Conservation (phyloP, 208 protist genomes). For the Leishmania braziliensis region DNA sequence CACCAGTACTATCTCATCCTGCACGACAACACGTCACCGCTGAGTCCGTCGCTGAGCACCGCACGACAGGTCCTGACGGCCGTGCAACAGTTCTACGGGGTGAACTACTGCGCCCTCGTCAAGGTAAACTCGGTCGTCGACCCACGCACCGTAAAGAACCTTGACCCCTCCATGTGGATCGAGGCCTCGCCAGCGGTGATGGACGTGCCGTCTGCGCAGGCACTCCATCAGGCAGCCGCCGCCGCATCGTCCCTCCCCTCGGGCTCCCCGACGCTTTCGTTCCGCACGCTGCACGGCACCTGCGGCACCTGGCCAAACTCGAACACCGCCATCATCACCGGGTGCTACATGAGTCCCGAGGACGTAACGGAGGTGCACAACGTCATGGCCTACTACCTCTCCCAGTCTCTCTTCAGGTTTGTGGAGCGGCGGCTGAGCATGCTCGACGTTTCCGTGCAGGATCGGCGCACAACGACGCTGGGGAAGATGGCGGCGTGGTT, state of each 20-base stretch:
- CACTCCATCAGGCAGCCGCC: constrained; percentile 22
- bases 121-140: constrained; percentile 69
- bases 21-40: constrained; percentile 62
- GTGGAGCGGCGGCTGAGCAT: constrained; percentile 71
- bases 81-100: constrained; percentile 56
- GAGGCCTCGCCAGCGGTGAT: constrained; percentile 62
- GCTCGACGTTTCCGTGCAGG: constrained; percentile 64
- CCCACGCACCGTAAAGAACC: constrained; percentile 48
- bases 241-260: too few species aligned
- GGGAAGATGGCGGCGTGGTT: constrained; percentile 87
- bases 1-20: constrained; percentile 74
- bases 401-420: constrained; percentile 65
- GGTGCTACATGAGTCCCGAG: constrained; percentile 74
- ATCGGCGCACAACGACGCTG: constrained; percentile 79
- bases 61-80: constrained; percentile 42
- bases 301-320: constrained; percentile 60
- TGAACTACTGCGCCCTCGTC: constrained; percentile 60
- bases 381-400: constrained; percentile 79
- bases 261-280: constrained; percentile 18
- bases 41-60: constrained; percentile 39
- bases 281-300: constrained; percentile 36
- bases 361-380: constrained; percentile 59
- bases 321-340: constrained; percentile 54
- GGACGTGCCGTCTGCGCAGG: constrained; percentile 61
- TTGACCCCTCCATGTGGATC: constrained; percentile 72